A percentile compares a stretch with the other conserved stretches of the same genome.
These are phyloP conservation scores for Atractiella rhizophila DNA, from an alignment of 768 basidiomycete genomes.

Conservation along the genomic window DNA sequence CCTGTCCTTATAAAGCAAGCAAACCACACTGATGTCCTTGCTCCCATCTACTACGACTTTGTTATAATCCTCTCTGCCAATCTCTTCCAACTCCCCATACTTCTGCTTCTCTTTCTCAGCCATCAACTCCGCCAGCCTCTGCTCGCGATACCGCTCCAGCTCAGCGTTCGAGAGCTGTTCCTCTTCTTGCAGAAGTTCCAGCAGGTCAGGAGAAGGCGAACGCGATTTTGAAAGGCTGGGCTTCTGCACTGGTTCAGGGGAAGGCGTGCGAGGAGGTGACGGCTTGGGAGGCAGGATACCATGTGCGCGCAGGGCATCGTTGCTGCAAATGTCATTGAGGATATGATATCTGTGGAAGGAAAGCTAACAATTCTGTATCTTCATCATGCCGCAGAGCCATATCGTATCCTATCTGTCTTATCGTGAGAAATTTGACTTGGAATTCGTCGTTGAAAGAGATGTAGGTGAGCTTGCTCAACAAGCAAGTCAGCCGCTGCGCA, in stretches of 20 bases:
- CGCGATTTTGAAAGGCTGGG: slow-evolving; percentile 1
- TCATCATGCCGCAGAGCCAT: slow-evolving; percentile 19
- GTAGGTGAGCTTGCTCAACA: too few relatives aligned
- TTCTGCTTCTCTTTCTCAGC: slow-evolving; percentile 31
- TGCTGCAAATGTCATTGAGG: slow-evolving; percentile 9
- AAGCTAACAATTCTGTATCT: background rate
- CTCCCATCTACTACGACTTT: slow-evolving; percentile 87
- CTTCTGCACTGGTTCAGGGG: slow-evolving; percentile 2
- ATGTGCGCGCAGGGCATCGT: slow-evolving; percentile 25
- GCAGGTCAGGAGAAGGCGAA: slow-evolving; percentile 10
- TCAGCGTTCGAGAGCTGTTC: slow-evolving; percentile 17
- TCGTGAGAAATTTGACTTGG: too few relatives aligned
- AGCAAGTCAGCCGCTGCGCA: too few relatives aligned
- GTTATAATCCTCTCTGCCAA: slow-evolving; percentile 78
- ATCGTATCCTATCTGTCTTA: too few relatives aligned
- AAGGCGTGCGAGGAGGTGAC: slow-evolving; percentile 17
- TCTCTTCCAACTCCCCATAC: slow-evolving; percentile 62
- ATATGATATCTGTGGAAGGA: too few relatives aligned
- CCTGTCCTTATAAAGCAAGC: slow-evolving; percentile 88
- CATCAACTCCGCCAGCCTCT: slow-evolving; percentile 39
- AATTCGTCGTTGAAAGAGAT: too few relatives aligned
- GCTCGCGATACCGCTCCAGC: slow-evolving; percentile 39
- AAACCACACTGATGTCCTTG: slow-evolving; percentile 63
- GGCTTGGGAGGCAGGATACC: slow-evolving; percentile 26
- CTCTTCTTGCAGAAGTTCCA: slow-evolving; percentile 11